Base-by-base conservation (phyloP, 371 early-diverging fungal species). In the Circinella minor region DNA sequence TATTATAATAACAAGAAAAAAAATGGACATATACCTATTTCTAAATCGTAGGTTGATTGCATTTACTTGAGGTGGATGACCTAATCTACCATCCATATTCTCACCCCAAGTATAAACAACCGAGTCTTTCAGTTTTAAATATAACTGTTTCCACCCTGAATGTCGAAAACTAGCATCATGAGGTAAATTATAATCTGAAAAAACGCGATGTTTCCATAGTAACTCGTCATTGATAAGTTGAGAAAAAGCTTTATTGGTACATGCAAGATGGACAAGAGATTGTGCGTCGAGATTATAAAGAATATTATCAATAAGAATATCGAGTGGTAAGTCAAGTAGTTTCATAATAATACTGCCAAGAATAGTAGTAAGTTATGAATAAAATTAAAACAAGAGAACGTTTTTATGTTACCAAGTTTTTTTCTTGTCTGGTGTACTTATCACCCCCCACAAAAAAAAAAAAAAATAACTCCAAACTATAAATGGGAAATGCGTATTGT, bases 61-160 rank as follows among this genome's bases (percentile, higher is more conserved):
- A 6, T 5, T 36, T 18, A 15, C 3, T 18, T 48, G 59, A 43
- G 13, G 10, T 34, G 59, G 67, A 34, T 66, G 67, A 36, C 84
- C 84, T 1, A 84, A 61, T 27, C 81, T 55, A 17, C 63, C 54
- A 70, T 81, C 74, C 39, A 5, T 11, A 36, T 81, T 81, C 9
- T 78, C 77, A 14, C 84, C 84, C 84, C 84, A 84, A 5, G 75
- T 75, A 68, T 77, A 81, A 0, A 84, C 81, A 6, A 39, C 54
- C 47, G 80, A 68, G 61, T 82, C 67, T 15, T 69, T 64, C 3
- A 84, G 59, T 37, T 67, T 68, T 17, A 67, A 55, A 73, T 78
- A 84, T n/a, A 81, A 65, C 11, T 37, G 61, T 27, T 81, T 82
- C 85, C 85, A 84, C 4, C 85, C 81, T 13, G 65, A 66, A 8